Conservation (phyloP, 164 flowering plant species). For the Chimonanthus salicifolius region DNA sequence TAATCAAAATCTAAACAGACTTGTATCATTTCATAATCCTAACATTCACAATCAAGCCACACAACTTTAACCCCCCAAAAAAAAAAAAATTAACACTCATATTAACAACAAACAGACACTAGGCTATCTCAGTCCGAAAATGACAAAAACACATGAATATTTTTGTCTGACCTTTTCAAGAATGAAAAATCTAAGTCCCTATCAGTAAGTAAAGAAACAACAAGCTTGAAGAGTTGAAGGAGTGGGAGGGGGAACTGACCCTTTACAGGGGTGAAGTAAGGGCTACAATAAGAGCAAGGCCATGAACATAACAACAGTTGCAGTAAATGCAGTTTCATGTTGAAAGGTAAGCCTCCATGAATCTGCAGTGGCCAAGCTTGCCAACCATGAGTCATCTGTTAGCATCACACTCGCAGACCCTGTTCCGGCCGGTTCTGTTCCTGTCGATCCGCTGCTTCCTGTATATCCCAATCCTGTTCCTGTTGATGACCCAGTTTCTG, state of each 20-base stretch:
- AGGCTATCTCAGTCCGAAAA: too few species aligned
- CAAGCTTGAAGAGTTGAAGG: too few species aligned
- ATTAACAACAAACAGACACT: too few species aligned
- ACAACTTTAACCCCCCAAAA: too few species aligned
- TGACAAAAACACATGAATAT: too few species aligned
- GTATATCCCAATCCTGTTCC: conserved; percentile 13
- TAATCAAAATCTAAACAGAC: too few species aligned
- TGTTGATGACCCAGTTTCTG: conserved; percentile 10
- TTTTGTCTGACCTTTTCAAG: neutral
- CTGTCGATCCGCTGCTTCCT: conserved; percentile 10
- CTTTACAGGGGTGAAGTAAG: neutral
- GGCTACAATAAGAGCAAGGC: conserved; percentile 16
- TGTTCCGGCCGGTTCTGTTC: neutral
- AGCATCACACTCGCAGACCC: conserved; percentile 14
- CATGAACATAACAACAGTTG: conserved; percentile 17
- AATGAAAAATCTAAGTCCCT: neutral
- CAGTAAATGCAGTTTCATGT: conserved; percentile 12
- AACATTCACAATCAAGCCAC: too few species aligned
- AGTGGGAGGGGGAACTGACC: neutral
- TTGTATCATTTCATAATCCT: too few species aligned
- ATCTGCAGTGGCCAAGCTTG: conserved; percentile 30
- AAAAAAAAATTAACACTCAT: too few species aligned
- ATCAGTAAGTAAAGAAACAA: neutral
- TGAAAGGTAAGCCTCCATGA: conserved; percentile 17
- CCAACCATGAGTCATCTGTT: conserved; percentile 28